Base-by-base conservation (phyloP, 2,329 filamentous ascomycete genomes). In the Ceratocystis eucalypticola region DNA sequence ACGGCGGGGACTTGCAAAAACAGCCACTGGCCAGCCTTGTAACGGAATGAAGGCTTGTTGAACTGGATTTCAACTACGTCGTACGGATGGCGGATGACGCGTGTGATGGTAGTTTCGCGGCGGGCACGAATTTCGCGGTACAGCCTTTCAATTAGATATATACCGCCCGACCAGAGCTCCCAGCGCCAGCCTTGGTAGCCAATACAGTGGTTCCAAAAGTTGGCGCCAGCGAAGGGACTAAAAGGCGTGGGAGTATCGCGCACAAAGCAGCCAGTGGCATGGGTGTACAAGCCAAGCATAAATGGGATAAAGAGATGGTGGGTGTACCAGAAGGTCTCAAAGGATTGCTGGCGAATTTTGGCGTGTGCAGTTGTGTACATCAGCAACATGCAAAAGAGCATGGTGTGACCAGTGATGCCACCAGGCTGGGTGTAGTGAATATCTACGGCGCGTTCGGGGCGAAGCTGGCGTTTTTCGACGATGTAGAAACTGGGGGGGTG, bases 301-400 rank as follows among this genome's bases (percentile, higher is more conserved):
- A 99, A 99, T 1, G 94, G 94, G 68, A 99, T 89, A 73, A 97
- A 97, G 20, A 99, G 84, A 73, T 99, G 94, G 77, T 99, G 94
- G 0, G 91, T 96, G 77, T 99, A 99, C 94, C 94, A 99, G 75
- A 99, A 99, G 0, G 92, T 95, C 77, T 99, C 94, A 74, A 92
- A 99, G 0, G 91, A 96, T 74, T 99, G 94, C 75, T 97, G 93
- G 66, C 94, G 88, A 70, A 99, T 97, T 71, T 91, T 88, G 72
- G 88, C 83, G 74, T 99, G 94, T 2, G 94, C 89, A 0, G 93
- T 96, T 1, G 94, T 99, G 78, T 96, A 99, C 82, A 99, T 99
- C 69, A 99, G 78, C 69, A 99, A 79, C 94, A 99, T 99, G 82
- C 93, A 97, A 17, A 99, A 81, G 33, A 97, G 84, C 94, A 99